phyloP scores from a whole-genome alignment of 2,329 filamentous ascomycete species.

The Diaporthe sp. region DNA sequence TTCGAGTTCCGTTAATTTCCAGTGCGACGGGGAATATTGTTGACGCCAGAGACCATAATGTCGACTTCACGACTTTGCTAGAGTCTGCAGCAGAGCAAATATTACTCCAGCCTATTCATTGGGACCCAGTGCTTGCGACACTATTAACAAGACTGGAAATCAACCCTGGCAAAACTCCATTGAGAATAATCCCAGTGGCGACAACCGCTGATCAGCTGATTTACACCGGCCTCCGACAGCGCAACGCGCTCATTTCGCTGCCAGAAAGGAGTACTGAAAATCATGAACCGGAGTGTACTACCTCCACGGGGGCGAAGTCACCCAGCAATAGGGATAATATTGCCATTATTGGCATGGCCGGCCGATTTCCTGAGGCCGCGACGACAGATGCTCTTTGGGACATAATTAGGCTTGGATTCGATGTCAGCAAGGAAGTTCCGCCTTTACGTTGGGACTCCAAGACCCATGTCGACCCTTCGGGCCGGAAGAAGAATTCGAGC shows the following conservation, averaged over 20 bases:
- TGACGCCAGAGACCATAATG: neutral
- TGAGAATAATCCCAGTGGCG: neutral
- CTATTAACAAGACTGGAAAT: constrained; percentile 26
- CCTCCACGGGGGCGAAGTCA: too few relatives aligned
- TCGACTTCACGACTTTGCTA: neutral
- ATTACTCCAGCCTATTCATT: neutral
- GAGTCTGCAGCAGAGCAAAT: constrained; percentile 6
- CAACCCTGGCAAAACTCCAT: constrained; percentile 20
- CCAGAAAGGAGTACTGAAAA: neutral
- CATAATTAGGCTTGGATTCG: constrained; percentile 40
- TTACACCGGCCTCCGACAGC: neutral
- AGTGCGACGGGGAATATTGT: neutral
- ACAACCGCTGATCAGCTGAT: neutral
- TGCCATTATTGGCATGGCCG: constrained; percentile 9
- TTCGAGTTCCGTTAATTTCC: neutral
- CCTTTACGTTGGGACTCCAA: constrained; percentile 23
- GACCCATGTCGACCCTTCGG: constrained; percentile 43
- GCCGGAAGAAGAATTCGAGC: constrained; percentile 63
- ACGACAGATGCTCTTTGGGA: neutral
- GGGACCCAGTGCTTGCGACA: neutral
- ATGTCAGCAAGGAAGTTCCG: constrained; percentile 41
- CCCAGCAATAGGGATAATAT: neutral
- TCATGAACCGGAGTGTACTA: too few relatives aligned
- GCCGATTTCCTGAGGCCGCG: neutral
- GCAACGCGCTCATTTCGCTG: neutral